Evolutionary conservation across 768 basidiomycete species (phyloP), one percentile per base, ranked within the genome.

Genomic region (Amyloporia xantha): DNA sequence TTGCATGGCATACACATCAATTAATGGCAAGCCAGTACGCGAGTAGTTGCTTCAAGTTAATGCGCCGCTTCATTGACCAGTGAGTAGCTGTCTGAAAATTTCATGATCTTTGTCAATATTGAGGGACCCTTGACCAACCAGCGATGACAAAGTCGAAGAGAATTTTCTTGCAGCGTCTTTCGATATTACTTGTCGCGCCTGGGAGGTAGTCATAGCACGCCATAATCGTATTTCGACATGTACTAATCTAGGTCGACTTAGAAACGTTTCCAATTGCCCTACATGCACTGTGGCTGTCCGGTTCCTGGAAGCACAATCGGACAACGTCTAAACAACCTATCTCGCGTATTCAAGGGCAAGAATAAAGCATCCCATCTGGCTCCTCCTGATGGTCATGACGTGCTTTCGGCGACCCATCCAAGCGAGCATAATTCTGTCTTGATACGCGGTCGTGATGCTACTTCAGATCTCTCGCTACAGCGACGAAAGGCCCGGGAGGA

Each of bases 1-100:
- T 89, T n/a, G 77, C 74, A 3, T 86, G 85, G 84, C 86, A 89
- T 53, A 82, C 82, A 0, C 84, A 87, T 49, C 84, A 86, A 54
- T 70, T 86, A 4, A 68, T 74, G 59, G 69, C 70, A 0, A 50
- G 47, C 2, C 64, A 68, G 36, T 86, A 86, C 55, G 56, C 61
- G 3, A 41, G 50, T 1, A 74, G 81, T 49, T 75, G 76, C 38
- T 60, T 62, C 49, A 62, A 47, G 12, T 71, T 67, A 44, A 51
- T 79, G 2, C 69, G 72, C 0, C 70, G 71, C 17, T 74, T 68
- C 27, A 62, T 83, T 24, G 77, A 82, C 56, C 81, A 82, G 80
- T 81, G 44, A 62, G 79, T 45, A 4, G n/a, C 12, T 33, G 30
- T n/a, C 30, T 33, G 30, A 7, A 33, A 7, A 7, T 15, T 7